Conservation (phyloP, 1,139 yeast species). For the Sugiyamaella japonica region DNA sequence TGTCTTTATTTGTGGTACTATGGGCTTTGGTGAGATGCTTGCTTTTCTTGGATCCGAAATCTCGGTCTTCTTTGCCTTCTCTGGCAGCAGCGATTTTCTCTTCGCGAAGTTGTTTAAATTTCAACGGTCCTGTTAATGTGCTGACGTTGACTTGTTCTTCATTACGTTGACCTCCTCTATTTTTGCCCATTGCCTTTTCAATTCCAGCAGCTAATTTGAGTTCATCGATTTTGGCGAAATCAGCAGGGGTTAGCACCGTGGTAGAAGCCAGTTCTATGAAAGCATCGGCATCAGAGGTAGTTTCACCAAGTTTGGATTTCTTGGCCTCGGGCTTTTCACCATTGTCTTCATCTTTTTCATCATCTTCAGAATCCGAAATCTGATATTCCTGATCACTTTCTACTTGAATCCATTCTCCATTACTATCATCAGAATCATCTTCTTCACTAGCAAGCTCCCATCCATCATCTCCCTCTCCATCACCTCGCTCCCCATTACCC, state of each 20-base stretch:
- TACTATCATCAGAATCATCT: slow-evolving; percentile 53
- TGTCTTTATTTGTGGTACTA: slow-evolving; percentile 92
- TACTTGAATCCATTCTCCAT: slow-evolving; percentile 52
- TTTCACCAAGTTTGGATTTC: slow-evolving; percentile 28
- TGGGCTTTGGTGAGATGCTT: slow-evolving; percentile 63
- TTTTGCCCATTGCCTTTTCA: slow-evolving; percentile 66
- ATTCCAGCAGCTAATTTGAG: slow-evolving; percentile 81
- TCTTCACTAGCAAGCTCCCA: slow-evolving; percentile 55
- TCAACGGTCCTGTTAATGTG: slow-evolving; percentile 75
- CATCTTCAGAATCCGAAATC: slow-evolving; percentile 45
- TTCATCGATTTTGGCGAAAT: slow-evolving; percentile 91
- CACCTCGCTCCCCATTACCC: slow-evolving; percentile 48
- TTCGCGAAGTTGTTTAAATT: slow-evolving; percentile 83
- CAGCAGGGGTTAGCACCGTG: slow-evolving; percentile 92
- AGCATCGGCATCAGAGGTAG: slow-evolving; percentile 45
- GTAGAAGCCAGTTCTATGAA: slow-evolving; percentile 53
- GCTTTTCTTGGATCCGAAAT: slow-evolving; percentile 81
- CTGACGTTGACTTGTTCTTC: slow-evolving; percentile 86
- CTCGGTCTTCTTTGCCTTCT: slow-evolving; percentile 94
- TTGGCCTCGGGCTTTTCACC: slow-evolving; percentile 41
- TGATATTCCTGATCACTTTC: slow-evolving; percentile 57
- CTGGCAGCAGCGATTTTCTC: slow-evolving; percentile 83
- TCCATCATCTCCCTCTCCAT: slow-evolving; percentile 46
- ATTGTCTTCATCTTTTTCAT: slow-evolving; percentile 49
- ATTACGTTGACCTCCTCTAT: slow-evolving; percentile 44